Evolutionary conservation across 345 rosid species (phyloP).

Genomic region (Nephelium lappaceum): DNA sequence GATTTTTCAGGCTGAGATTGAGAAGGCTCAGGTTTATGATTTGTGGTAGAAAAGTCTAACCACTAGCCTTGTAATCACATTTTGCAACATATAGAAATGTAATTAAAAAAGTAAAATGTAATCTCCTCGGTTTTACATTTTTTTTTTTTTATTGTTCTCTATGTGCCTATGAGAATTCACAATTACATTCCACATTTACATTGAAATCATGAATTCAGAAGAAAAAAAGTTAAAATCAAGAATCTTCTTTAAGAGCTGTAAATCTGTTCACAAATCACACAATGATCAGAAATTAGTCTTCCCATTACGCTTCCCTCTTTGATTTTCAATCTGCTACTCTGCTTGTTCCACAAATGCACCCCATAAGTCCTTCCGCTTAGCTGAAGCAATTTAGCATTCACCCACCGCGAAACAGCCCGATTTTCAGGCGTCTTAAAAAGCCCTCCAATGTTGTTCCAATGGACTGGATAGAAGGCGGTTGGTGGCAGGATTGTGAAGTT

Average conservation of each 20-base stretch:
- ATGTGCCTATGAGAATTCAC: not conserved
- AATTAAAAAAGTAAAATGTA: not conserved
- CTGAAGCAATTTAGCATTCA: conserved; percentile 51
- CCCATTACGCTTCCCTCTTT: conserved; percentile 70
- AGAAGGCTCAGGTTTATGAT: conserved; percentile 48
- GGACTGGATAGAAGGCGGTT: conserved; percentile 67
- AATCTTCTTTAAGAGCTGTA: conserved; percentile 20
- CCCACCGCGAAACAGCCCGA: conserved; percentile 38
- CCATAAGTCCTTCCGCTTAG: conserved; percentile 54
- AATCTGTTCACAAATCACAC: conserved; percentile 51
- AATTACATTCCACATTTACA: not conserved
- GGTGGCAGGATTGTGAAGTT: conserved; percentile 64
- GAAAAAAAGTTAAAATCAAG: conserved; percentile 8
- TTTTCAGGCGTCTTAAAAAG: conserved; percentile 55
- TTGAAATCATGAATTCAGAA: conserved; percentile 1
- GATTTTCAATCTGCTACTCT: conserved; percentile 48
- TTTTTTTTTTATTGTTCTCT: not conserved
- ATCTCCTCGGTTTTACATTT: not conserved
- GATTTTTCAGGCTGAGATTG: conserved; percentile 34
- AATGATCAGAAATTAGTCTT: conserved; percentile 48
- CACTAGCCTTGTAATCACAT: not conserved
- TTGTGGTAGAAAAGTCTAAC: conserved; percentile 36
- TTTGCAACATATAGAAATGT: not conserved
- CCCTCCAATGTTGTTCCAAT: conserved; percentile 60
- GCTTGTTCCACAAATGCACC: conserved; percentile 82